These are phyloP conservation scores for Russula sp. DNA, from an alignment of 768 basidiomycete species.

Conservation along the genomic window DNA sequence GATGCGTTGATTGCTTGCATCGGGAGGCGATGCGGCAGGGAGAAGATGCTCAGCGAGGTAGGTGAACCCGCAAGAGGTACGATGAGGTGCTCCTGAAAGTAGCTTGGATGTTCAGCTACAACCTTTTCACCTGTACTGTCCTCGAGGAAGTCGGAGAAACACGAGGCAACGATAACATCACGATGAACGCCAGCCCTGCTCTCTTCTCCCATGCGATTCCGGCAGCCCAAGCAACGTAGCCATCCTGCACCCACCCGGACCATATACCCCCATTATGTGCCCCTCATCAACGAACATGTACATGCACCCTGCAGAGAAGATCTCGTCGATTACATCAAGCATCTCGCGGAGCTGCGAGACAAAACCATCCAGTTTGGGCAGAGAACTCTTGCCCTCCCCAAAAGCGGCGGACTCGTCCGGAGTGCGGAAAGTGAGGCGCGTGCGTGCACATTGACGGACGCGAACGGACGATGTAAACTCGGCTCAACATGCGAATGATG, in stretches of 20 bases:
- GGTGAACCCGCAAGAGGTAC: not conserved
- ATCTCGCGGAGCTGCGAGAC: constrained; percentile 43
- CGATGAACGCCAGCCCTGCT: constrained; percentile 31
- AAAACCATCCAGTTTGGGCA: too few species aligned
- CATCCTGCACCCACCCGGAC: constrained; percentile 40
- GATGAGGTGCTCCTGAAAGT: not conserved
- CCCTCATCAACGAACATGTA: constrained; percentile 70
- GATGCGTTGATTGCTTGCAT: constrained; percentile 52
- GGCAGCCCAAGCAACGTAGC: constrained; percentile 45
- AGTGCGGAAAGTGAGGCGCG: too few species aligned
- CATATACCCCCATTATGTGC: constrained; percentile 87
- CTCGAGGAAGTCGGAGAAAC: not conserved
- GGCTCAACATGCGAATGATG: too few species aligned
- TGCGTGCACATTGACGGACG: too few species aligned
- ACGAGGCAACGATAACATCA: too few species aligned
- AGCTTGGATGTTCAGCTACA: not conserved
- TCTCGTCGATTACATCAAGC: constrained; percentile 31
- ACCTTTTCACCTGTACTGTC: constrained; percentile 47
- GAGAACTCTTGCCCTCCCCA: too few species aligned
- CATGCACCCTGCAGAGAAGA: too few species aligned
- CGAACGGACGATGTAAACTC: too few species aligned
- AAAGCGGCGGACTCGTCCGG: too few species aligned
- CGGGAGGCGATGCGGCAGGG: constrained; percentile 41
- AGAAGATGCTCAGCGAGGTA: not conserved
- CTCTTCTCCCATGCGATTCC: not conserved